Evolutionary conservation across 805 yeast genomes (phyloP).

Genomic region (Kodamaea neixiangensis): DNA sequence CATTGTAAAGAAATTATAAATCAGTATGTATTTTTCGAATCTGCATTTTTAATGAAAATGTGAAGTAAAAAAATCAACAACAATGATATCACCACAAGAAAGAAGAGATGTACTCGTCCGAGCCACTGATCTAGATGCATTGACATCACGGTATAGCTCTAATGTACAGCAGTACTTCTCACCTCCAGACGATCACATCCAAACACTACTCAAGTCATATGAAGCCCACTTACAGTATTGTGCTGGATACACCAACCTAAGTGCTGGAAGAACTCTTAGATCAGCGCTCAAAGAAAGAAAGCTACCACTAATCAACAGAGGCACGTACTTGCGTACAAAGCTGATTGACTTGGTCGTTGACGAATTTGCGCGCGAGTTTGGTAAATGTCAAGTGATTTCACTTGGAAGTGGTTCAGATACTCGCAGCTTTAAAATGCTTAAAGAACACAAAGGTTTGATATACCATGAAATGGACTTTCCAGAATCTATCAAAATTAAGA

Average conservation of each 20-base stretch:
- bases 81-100: slow-evolving; percentile 35
- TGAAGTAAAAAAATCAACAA: slow-evolving; percentile 5
- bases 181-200: slow-evolving; percentile 38
- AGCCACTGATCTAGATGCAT: slow-evolving; percentile 69
- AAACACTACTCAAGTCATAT: slow-evolving; percentile 36
- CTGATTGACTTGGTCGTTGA: slow-evolving; percentile 51
- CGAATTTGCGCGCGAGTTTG: slow-evolving; percentile 37
- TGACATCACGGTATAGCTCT: slow-evolving; percentile 64
- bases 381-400: slow-evolving; percentile 55
- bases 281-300: slow-evolving; percentile 45
- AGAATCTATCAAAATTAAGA: slow-evolving; percentile 52
- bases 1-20: slow-evolving; percentile 23
- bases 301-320: slow-evolving; percentile 68
- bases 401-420: slow-evolving; percentile 87
- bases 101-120: slow-evolving; percentile 48
- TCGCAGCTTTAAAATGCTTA: slow-evolving; percentile 54
- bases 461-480: slow-evolving; percentile 70
- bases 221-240: slow-evolving; percentile 39
- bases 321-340: slow-evolving; percentile 63
- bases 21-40: background rate
- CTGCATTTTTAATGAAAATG: background rate
- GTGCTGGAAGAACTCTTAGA: slow-evolving; percentile 43
- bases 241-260: slow-evolving; percentile 38
- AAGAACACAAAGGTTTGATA: slow-evolving; percentile 26
- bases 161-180: slow-evolving; percentile 47